These are phyloP conservation scores for Trichoderma orchidacearum DNA, from an alignment of 495 filamentous ascomycete genomes.

Conservation along the genomic window DNA sequence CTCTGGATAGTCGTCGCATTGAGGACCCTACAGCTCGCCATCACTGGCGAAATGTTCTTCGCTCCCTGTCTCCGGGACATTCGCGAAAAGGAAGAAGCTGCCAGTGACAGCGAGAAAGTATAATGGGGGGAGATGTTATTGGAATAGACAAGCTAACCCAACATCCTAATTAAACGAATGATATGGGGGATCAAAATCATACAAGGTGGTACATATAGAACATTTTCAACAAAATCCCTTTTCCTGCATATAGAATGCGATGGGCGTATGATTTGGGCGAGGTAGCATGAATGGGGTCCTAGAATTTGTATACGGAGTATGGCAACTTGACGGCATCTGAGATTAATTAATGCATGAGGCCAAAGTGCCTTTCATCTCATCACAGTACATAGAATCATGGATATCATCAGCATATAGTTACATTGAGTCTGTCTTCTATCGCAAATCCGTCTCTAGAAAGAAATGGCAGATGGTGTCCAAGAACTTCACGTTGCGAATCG, in stretches of 20 bases:
- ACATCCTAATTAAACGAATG: not conserved
- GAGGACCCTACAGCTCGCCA: slow-evolving; percentile 26
- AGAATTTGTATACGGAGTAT: no score
- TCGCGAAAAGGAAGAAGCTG: not conserved
- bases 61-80: slow-evolving; percentile 39
- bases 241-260: no score
- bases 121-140: not conserved
- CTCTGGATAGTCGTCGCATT: slow-evolving; percentile 38
- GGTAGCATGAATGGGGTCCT: no score
- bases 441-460: not conserved
- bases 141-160: not conserved
- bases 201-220: not conserved
- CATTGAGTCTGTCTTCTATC: not conserved
- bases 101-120: not conserved
- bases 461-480: no score
- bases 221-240: no score
- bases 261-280: not conserved
- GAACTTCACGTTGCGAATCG: no score
- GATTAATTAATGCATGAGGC: no score
- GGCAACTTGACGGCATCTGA: no score
- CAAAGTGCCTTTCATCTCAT: not conserved
- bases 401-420: not conserved
- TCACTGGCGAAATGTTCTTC: slow-evolving; percentile 32
- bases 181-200: no score
- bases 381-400: not conserved